Conservation (phyloP, 768 basidiomycete genomes). For the Psilocybe tampanensis region DNA sequence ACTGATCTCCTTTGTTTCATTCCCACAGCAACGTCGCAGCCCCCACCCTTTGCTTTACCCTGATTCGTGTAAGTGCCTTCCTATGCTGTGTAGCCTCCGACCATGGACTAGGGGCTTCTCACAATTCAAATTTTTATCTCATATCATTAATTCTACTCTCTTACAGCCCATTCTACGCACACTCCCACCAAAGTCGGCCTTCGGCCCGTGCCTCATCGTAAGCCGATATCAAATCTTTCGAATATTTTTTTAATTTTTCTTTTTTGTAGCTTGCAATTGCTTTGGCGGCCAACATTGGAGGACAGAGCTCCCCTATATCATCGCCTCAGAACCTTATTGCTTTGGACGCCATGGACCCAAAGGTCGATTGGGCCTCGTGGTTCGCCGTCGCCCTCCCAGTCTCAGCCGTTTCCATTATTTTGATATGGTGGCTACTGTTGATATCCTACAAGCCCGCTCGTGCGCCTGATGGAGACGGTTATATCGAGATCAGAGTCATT, state of each 20-base stretch:
- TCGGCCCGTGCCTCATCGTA: constrained; percentile 91
- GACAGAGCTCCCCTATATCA: constrained; percentile 96
- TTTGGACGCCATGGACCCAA: constrained; percentile 81
- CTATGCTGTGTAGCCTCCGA: constrained; percentile 1
- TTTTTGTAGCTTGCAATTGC: constrained; percentile 84
- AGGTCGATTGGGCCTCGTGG: constrained; percentile 89
- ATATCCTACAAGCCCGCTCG: constrained; percentile 77
- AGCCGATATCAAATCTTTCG: constrained; percentile 30
- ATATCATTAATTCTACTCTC: constrained; percentile 7
- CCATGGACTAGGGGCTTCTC: background rate
- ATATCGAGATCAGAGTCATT: constrained; percentile 84
- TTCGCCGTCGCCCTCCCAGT: constrained; percentile 94
- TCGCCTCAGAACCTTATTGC: constrained; percentile 98
- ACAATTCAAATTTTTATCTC: background rate
- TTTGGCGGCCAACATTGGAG: constrained; percentile 97
- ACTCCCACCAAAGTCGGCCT: constrained; percentile 82
- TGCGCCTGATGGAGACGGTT: constrained; percentile 72
- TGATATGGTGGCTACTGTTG: constrained; percentile 92
- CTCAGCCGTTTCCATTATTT: constrained; percentile 78
- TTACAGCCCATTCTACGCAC: constrained; percentile 89
- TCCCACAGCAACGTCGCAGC: constrained; percentile 88
- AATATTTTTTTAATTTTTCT: background rate
- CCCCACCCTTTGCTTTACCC: constrained; percentile 93
- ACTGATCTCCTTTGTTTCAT: constrained; percentile 13
- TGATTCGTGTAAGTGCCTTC: constrained; percentile 77